Evolutionary conservation across 306 rosid species (phyloP), one percentile per base, ranked within the genome.

Genomic region (Argentina anserina): DNA sequence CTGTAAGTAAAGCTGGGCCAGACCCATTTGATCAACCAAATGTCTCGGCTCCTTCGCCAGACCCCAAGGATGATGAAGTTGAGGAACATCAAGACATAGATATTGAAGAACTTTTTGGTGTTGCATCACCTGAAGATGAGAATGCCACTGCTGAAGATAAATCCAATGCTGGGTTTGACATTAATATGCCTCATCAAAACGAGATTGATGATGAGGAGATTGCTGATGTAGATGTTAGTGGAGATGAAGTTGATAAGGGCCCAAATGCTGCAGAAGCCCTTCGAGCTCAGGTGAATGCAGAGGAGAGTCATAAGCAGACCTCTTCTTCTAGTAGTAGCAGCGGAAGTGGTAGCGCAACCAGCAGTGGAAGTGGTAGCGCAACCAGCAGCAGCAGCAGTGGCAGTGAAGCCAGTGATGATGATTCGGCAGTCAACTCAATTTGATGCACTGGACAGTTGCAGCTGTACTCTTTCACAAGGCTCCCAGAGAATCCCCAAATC

Each of bases 201-300:
- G 88, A 84, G 60, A 81, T 88, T 14, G 97, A 92, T 25, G 93
- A 92, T 77, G 97, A 92, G 84, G 97, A 92, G 84, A 86, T 94
- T 3, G 96, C 91, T 23, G 98, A 91, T 72, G 94, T 94, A 70
- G 92, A 86, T 65, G 98, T 79, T 65, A 94, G 98, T 29, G 96
- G 91, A 9, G 94, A 93, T 62, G 97, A 91, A 82, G 91, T 79
- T 39, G 94, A 91, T 58, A 91, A 85, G 84, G 96, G 96, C 49
- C 92, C 88, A 49, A 91, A 86, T 86, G 96, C 96, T 12, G 95
- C 96, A 39, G 98, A 88, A 80, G 91, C 92, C 62, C 95, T 87
- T 42, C 66, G 86, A 83, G 90, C 91, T 17, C 96, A 89, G 76
- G 91, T 87, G 50, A 89, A 85, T 81, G 94, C 97, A 5, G 91